A percentile compares a stretch with the other conserved stretches of the same genome.
phyloP scores from a whole-genome alignment of 2,329 filamentous ascomycete species.

The Penicillium sp. region DNA sequence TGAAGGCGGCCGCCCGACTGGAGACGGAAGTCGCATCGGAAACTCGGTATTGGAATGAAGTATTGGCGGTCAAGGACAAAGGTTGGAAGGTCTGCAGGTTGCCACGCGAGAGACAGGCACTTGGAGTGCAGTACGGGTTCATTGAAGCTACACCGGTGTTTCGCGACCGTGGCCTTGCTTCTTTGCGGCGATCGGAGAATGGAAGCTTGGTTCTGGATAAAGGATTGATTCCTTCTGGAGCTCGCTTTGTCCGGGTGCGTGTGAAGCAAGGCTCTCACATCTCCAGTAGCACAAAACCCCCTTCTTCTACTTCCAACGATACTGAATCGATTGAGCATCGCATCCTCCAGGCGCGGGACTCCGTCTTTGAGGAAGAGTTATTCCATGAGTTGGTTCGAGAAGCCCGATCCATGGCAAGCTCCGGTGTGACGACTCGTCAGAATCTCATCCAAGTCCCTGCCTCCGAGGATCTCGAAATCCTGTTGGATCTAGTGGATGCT shows the following conservation, averaged over 20 bases:
- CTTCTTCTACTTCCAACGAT: constrained; percentile 13
- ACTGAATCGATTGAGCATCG: constrained; percentile 37
- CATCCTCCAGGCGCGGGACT: constrained; percentile 48
- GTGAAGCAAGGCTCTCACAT: constrained; percentile 60
- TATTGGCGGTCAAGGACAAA: constrained; percentile 75
- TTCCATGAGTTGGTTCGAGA: constrained; percentile 89
- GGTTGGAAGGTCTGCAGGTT: constrained; percentile 85
- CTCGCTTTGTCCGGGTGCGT: constrained; percentile 67
- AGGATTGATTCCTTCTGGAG: constrained; percentile 51
- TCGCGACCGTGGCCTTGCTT: constrained; percentile 73
- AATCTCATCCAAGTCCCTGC: constrained; percentile 59
- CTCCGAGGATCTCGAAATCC: constrained; percentile 57
- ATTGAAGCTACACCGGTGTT: constrained; percentile 67
- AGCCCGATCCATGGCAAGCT: constrained; percentile 69
- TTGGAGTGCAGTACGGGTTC: constrained; percentile 89
- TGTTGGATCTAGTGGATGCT: constrained; percentile 67
- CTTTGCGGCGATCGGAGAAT: constrained; percentile 71
- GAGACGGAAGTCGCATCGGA: constrained; percentile 77
- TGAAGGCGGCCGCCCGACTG: constrained; percentile 70
- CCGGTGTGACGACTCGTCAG: constrained; percentile 67
- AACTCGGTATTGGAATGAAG: constrained; percentile 84
- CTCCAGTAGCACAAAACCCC: constrained; percentile 54
- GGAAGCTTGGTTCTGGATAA: constrained; percentile 75
- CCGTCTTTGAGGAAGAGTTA: constrained; percentile 67
- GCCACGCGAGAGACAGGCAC: constrained; percentile 68